A percentile compares a stretch with the other conserved stretches of the same genome.
phyloP scores from a whole-genome alignment of 768 basidiomycete genomes.

The Lactifluus echinatus region DNA sequence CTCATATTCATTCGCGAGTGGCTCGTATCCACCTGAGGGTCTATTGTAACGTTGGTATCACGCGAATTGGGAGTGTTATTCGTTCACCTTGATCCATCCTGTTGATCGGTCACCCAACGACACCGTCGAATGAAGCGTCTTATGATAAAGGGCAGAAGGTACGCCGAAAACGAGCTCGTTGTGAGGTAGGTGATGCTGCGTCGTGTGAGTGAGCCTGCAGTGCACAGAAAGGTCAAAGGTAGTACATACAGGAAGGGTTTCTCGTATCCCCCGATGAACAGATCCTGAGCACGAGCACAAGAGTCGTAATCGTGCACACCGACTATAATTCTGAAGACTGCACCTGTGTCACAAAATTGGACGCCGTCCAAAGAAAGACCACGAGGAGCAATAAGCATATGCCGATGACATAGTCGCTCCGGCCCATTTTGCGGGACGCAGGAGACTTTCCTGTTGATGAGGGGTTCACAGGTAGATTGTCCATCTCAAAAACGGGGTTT shows the following conservation, averaged over 20 bases:
- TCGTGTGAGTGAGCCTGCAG: neutral
- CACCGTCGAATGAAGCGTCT: constrained; percentile 26
- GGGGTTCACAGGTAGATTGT: neutral
- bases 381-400: constrained; percentile 65
- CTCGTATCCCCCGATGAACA: constrained; percentile 62
- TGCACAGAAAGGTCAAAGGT: neutral
- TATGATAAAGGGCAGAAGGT: constrained; percentile 58
- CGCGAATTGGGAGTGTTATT: neutral
- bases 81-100: neutral
- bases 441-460: neutral
- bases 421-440: neutral
- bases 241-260: constrained; percentile 78
- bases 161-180: constrained; percentile 81
- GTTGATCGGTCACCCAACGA: neutral
- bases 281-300: constrained; percentile 25
- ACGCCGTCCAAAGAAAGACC: constrained; percentile 80
- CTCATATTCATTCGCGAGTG: constrained; percentile 23
- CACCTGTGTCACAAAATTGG: constrained; percentile 84
- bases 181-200: constrained; percentile 80
- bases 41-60: constrained; percentile 13
- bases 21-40: constrained; percentile 23
- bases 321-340: neutral
- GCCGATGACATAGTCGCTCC: constrained; percentile 44
- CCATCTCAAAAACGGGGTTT: constrained; percentile 17
- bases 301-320: neutral